Percentiles rank a stretch among this genome's conserved stretches.
phyloP scores from a whole-genome alignment of 75 land plant species.

The Chamaecyparis obtusa region DNA sequence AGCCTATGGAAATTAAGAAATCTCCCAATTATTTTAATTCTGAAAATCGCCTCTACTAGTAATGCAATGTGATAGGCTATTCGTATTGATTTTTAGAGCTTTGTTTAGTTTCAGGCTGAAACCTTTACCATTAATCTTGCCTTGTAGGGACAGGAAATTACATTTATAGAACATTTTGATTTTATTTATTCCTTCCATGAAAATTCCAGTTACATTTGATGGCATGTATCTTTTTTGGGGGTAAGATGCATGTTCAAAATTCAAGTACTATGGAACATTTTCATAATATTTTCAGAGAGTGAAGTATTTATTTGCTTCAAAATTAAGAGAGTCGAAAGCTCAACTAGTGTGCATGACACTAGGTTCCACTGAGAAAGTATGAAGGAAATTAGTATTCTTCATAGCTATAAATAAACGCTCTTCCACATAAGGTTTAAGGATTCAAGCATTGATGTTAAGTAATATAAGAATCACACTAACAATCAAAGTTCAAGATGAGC shows the following conservation, averaged over 20 bases:
- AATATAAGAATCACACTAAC: background rate
- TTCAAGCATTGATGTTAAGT: background rate
- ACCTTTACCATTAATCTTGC: background rate
- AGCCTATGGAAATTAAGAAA: no score
- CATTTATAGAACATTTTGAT: background rate
- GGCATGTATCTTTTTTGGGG: background rate
- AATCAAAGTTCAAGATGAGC: background rate
- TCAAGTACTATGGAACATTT: background rate
- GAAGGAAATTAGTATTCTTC: background rate
- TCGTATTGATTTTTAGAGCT: background rate
- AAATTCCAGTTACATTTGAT: background rate
- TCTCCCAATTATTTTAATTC: no score
- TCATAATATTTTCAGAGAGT: background rate
- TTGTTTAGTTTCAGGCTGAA: background rate
- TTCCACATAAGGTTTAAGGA: background rate
- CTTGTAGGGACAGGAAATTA: background rate
- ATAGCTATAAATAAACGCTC: constrained; percentile 1
- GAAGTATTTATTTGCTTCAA: background rate
- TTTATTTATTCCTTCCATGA: background rate
- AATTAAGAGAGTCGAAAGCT: background rate
- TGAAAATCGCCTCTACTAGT: background rate
- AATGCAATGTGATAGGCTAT: background rate
- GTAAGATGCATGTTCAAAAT: background rate
- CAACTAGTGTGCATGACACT: background rate
- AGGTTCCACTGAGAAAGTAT: background rate